These are phyloP conservation scores for Juglanconis juglandina DNA, from an alignment of 2,329 filamentous ascomycete species.

Conservation along the genomic window DNA sequence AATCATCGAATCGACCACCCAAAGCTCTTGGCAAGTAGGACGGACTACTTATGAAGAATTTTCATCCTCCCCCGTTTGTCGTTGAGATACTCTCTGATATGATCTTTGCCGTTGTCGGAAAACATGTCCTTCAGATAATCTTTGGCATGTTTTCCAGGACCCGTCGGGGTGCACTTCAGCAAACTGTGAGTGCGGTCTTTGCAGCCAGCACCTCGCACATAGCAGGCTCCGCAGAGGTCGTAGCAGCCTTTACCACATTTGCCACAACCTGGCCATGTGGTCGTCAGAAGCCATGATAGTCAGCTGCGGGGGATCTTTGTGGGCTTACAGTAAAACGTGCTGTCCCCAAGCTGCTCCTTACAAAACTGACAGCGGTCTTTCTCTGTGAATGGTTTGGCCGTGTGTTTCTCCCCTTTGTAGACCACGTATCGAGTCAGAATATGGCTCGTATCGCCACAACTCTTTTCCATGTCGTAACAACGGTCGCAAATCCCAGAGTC, in stretches of 20 bases:
- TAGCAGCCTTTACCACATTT: constrained; percentile 11
- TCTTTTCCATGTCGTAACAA: constrained; percentile 13
- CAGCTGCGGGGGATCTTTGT: background rate
- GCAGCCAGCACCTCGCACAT: constrained; percentile 13
- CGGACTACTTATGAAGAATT: background rate
- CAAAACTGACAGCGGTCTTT: constrained; percentile 12
- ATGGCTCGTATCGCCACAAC: constrained; percentile 3
- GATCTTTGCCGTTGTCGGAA: constrained; percentile 10
- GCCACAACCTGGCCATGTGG: background rate
- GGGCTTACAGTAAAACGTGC: constrained; percentile 12
- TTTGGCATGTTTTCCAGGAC: constrained; percentile 1
- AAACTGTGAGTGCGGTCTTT: constrained; percentile 11
- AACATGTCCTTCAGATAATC: constrained; percentile 9
- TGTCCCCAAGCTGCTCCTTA: constrained; percentile 3
- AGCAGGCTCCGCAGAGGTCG: constrained; percentile 14
- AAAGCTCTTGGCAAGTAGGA: background rate
- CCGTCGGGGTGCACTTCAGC: constrained; percentile 5
- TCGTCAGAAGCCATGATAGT: background rate
- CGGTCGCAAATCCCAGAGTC: constrained; percentile 12
- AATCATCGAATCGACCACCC: too few species aligned
- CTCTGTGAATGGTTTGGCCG: constrained; percentile 5
- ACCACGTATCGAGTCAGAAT: constrained; percentile 10
- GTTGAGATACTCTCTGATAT: constrained; percentile 7
- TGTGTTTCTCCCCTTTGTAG: constrained; percentile 12
- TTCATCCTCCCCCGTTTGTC: constrained; percentile 9